phyloP scores from a whole-genome alignment of 1,139 yeast genomes.

The Suhomyces panamericanus region DNA sequence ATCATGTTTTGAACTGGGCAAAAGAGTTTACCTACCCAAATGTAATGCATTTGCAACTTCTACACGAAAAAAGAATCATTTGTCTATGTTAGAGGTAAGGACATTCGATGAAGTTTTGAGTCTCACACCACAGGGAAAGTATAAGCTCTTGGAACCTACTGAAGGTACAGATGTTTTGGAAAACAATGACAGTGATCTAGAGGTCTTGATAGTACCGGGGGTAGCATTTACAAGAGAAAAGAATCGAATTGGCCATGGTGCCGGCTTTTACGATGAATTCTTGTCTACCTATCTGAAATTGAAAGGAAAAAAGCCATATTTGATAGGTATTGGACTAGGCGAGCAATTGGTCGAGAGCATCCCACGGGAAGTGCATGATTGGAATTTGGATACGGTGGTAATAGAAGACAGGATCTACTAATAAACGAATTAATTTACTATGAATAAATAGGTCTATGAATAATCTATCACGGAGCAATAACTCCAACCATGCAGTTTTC shows the following conservation, averaged over 20 bases:
- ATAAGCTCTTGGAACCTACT: constrained; percentile 66
- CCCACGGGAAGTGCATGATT: constrained; percentile 74
- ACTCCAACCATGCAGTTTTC: constrained; percentile 78
- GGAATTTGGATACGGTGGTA: constrained; percentile 59
- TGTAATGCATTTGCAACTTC: constrained; percentile 30
- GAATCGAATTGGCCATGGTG: constrained; percentile 85
- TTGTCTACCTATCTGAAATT: constrained; percentile 49
- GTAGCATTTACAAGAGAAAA: constrained; percentile 66
- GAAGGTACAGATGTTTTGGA: constrained; percentile 36
- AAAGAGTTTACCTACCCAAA: constrained; percentile 52
- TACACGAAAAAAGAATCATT: constrained; percentile 43
- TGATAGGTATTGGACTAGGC: constrained; percentile 68
- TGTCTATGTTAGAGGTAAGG: constrained; percentile 57
- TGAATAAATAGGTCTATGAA: too few species aligned
- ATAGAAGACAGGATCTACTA: constrained; percentile 19
- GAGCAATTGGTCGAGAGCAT: constrained; percentile 64
- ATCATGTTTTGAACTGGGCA: constrained; percentile 46
- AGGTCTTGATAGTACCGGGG: constrained; percentile 79
- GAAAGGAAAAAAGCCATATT: constrained; percentile 36
- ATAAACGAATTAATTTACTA: neutral
- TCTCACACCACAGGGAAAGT: constrained; percentile 69
- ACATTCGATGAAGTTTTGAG: constrained; percentile 41
- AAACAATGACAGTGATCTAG: constrained; percentile 48
- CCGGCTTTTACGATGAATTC: constrained; percentile 87
- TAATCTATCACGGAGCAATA: constrained; percentile 13